Evolutionary conservation across 2,329 filamentous ascomycete genomes (phyloP).

Genomic region (Penicillium sp.): DNA sequence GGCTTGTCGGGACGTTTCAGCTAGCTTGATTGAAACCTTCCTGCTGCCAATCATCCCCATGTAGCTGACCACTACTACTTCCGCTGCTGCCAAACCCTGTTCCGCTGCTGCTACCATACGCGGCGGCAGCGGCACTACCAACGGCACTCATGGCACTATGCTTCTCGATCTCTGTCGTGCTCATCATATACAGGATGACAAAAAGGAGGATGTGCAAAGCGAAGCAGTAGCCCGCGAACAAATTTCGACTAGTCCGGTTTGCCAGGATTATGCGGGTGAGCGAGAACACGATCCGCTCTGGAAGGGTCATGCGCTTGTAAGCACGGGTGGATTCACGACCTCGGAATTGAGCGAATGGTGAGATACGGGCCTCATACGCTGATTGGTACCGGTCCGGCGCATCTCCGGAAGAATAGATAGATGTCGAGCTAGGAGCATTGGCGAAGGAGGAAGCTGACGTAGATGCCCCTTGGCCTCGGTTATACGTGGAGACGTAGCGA

Average conservation of each 20-base stretch:
- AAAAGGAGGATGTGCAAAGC: constrained; percentile 88
- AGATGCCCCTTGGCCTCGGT: constrained; percentile 64
- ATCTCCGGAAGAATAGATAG: constrained; percentile 64
- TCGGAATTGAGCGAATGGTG: constrained; percentile 92
- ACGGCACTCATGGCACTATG: constrained; percentile 61
- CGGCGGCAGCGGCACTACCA: constrained; percentile 46
- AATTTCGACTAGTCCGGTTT: constrained; percentile 84
- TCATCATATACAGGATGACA: constrained; percentile 81
- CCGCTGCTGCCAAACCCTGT: constrained; percentile 30
- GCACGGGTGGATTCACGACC: constrained; percentile 90
- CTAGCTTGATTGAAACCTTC: constrained; percentile 56
- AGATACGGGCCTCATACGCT: constrained; percentile 93
- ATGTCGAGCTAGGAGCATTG: constrained; percentile 74
- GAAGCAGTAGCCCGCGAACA: constrained; percentile 91
- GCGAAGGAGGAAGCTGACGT: constrained; percentile 65
- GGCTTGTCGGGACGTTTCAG: constrained; percentile 15
- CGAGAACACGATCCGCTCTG: constrained; percentile 87
- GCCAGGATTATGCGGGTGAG: constrained; percentile 89
- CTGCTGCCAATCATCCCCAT: constrained; percentile 65
- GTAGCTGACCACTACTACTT: constrained; percentile 38
- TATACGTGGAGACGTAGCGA: constrained; percentile 92
- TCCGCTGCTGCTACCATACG: constrained; percentile 34
- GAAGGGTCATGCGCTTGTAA: constrained; percentile 89
- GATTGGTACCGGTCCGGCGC: constrained; percentile 79
- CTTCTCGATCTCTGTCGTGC: constrained; percentile 66